Evolutionary conservation across 495 filamentous ascomycete species (phyloP), one percentile per base, ranked within the genome.

Genomic region (Sabuloglossum arenarium): DNA sequence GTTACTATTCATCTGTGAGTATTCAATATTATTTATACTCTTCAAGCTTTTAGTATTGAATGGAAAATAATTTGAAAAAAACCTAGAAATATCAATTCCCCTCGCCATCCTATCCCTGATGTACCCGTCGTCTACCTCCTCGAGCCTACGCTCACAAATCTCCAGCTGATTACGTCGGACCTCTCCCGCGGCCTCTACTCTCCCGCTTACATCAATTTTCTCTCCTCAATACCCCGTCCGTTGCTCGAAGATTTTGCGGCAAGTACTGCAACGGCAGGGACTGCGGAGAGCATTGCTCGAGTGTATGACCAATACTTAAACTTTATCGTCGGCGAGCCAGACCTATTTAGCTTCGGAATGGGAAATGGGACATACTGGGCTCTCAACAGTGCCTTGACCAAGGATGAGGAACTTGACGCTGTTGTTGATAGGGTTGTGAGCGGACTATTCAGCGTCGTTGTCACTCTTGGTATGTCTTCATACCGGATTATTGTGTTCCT

Each of bases 301-400:
- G 80, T 99, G 32, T 99, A 82, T 62, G 93, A 99, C 65, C 93
- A 99, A 64, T 96, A 97, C 58, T 76, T 99, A 39, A 99, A 99
- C 65, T 99, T 97, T 65, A 85, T 97, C 56, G 90, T 96, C 49
- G 84, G 81, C 16, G 93, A 99, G 68, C 90, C 91, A 1, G 91
- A 97, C 67, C 73, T 97, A 0, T 99, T 99, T 67, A 95, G 86
- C 63, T 71, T 99, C 47, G 87, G 87, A 1, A 79, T 97, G 70
- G 78, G 78, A 8, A 84, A 88, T 58, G 88, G 94, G 64, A 84
- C 86, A 29, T 99, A 97, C 67, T 89, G 86, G 79, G 86, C 86
- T 30, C 74, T 98, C 65, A 98, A 97, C 70, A 96, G 90, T 66
- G 82, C 82, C 10, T 80, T 87, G 62, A 90, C 88, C 23, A 88